Percentiles rank a stretch among this genome's conserved stretches.
Evolutionary conservation across 768 basidiomycete species (phyloP).

Genomic region (Boletus sp.): DNA sequence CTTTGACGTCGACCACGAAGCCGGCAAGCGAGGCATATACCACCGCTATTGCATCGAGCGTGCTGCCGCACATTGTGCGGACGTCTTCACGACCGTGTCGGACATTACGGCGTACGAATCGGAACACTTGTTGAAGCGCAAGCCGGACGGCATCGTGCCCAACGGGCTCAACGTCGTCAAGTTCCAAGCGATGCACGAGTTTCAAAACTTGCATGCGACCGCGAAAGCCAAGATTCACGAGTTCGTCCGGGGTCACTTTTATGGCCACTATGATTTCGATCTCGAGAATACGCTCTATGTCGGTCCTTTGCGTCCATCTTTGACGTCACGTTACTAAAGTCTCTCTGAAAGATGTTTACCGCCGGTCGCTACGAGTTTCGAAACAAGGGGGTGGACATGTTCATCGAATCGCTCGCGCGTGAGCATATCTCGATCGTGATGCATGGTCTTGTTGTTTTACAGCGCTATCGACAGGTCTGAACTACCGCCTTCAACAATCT

Average conservation of each 20-base stretch:
- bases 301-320: conserved; percentile 22
- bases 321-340: conserved; percentile 4
- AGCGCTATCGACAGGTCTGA: conserved; percentile 41
- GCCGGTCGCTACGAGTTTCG: conserved; percentile 99
- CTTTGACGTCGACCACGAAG: conserved; percentile 99
- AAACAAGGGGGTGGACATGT: conserved; percentile 99
- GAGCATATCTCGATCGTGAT: conserved; percentile 22
- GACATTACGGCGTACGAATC: conserved; percentile 98
- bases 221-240: conserved; percentile 99
- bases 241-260: conserved; percentile 96
- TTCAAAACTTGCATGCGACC: conserved; percentile 91
- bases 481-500: conserved; percentile 57
- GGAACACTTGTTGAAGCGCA: conserved; percentile 95
- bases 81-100: conserved; percentile 97
- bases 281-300: conserved; percentile 89
- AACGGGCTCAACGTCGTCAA: conserved; percentile 99
- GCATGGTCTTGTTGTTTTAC: background rate
- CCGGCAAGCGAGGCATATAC: conserved; percentile 98
- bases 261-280: conserved; percentile 96
- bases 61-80: conserved; percentile 89
- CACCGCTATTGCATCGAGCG: conserved; percentile 98
- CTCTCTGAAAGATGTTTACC: conserved; percentile 77
- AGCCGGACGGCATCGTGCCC: conserved; percentile 94
- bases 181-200: conserved; percentile 99
- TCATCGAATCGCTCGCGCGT: conserved; percentile 95